Evolutionary conservation across 805 yeast genomes (phyloP), one percentile per base, ranked within the genome.

Genomic region (Tetrapisispora pingtungensis): DNA sequence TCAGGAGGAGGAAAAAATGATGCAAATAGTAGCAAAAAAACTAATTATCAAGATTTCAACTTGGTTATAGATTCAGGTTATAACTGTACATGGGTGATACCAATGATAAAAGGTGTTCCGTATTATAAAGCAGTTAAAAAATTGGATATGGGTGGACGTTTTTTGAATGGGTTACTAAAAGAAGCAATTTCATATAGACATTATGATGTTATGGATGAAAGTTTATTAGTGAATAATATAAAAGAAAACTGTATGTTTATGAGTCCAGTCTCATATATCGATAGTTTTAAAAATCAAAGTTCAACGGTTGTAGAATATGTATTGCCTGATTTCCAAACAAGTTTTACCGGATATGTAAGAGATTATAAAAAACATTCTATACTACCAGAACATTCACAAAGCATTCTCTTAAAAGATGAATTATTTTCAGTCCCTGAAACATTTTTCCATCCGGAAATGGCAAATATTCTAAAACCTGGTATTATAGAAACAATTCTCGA

Each of bases 121-220:
- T 76, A 78, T 55, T 80, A 87, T 78, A 75, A 77, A 30, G 96
- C 88, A 0, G 78, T 87, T 2, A 75, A 77, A 49, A 80, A 85
- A 48, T 65, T 89, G 43, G 90, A 88, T 37, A 76, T 94, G 39
- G 98, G 93, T 0, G 99, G 99, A 0, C 74, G 85, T 45, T 70
- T 85, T 41, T 64, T 93, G 42, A 85, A 87, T 43, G 96, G 96
- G 3, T 76, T 81, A 41, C 63, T 94, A 42, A 73, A 88, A 49
- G 97, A 93, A 57, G 72, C 85, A 40, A 76, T 90, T 12, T 86
- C 96, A 2, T 93, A 84, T 58, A 71, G 97, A 43, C 93, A 93
- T 66, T 93, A 89, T 61, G 90, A 93, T 57, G 88, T 93, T 52
- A 80, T 86, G 58, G 96, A 93, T 48, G 99, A 94, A 62, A 81